These are phyloP conservation scores for Nakataea oryzae DNA, from an alignment of 2,329 filamentous ascomycete genomes.

Conservation along the genomic window DNA sequence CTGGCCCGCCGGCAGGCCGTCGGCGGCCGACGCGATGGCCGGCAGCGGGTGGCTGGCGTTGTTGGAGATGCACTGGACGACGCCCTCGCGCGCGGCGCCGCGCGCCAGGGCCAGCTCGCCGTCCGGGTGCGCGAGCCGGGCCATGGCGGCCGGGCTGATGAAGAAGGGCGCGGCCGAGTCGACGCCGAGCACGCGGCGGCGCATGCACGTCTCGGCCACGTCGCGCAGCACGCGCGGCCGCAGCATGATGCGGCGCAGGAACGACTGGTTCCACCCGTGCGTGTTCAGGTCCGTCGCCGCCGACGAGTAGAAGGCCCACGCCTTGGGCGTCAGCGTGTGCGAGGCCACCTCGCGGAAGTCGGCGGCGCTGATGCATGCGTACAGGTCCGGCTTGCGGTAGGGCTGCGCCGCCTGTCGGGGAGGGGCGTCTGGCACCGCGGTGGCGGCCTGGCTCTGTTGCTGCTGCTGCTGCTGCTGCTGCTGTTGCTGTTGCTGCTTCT, in stretches of 20 bases:
- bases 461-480: constrained; percentile 1
- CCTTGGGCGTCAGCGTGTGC: constrained; percentile 31
- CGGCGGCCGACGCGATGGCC: constrained; percentile 8
- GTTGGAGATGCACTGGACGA: constrained; percentile 31
- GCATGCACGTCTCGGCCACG: constrained; percentile 28
- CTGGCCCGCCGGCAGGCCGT: background rate
- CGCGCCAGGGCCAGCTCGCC: constrained; percentile 40
- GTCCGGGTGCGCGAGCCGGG: constrained; percentile 36
- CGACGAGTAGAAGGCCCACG: constrained; percentile 45
- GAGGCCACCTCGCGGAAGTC: constrained; percentile 39
- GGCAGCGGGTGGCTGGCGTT: constrained; percentile 11
- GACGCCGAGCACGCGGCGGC: constrained; percentile 30
- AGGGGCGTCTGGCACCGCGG: constrained; percentile 3
- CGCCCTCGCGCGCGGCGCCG: constrained; percentile 32
- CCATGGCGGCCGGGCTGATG: constrained; percentile 38
- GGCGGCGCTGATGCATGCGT: constrained; percentile 33
- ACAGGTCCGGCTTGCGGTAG: constrained; percentile 18
- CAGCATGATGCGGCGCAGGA: constrained; percentile 38
- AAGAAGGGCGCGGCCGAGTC: constrained; percentile 33
- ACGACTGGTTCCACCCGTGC: constrained; percentile 33
- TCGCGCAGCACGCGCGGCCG: constrained; percentile 39
- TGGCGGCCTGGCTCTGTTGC: constrained; percentile 2
- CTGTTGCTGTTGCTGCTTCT: too few species aligned
- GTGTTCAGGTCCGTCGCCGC: constrained; percentile 42
- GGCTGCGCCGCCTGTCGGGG: constrained; percentile 4